Conservation (phyloP, 1,284 basidiomycete genomes). For the Vanrija sp. region DNA sequence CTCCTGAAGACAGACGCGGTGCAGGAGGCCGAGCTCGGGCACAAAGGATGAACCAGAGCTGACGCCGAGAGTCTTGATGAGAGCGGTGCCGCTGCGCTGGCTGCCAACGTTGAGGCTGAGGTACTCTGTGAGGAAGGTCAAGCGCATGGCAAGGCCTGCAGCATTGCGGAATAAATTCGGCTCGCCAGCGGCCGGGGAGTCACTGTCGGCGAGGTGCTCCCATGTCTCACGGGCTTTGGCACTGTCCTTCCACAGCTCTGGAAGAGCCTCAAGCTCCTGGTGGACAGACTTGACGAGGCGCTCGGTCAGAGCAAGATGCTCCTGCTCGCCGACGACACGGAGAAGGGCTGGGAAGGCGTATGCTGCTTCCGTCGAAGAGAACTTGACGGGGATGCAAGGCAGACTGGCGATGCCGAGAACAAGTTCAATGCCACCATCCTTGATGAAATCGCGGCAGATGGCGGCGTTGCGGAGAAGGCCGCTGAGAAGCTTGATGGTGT, state of each 20-base stretch:
- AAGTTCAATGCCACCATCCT: constrained; percentile 65
- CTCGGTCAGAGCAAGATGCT: constrained; percentile 69
- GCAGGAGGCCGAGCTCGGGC: constrained; percentile 70
- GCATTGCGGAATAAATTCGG: constrained; percentile 4
- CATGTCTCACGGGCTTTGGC: constrained; percentile 56
- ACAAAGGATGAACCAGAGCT: constrained; percentile 64
- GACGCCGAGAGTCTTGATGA: constrained; percentile 71
- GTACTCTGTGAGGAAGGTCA: constrained; percentile 68
- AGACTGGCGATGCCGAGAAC: constrained; percentile 74
- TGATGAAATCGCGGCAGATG: constrained; percentile 88
- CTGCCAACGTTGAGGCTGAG: constrained; percentile 52
- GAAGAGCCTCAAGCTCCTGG: constrained; percentile 65
- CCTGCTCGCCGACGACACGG: constrained; percentile 80
- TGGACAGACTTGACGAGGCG: constrained; percentile 70
- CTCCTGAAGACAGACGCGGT: constrained; percentile 63
- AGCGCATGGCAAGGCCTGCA: constrained; percentile 54
- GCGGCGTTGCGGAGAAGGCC: constrained; percentile 83
- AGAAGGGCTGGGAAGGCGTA: constrained; percentile 77
- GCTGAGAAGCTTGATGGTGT: constrained; percentile 67
- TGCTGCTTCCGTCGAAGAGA: constrained; percentile 77
- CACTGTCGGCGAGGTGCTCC: constrained; percentile 38
- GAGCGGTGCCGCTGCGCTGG: constrained; percentile 62
- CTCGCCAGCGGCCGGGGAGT: constrained; percentile 6
- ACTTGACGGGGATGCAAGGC: constrained; percentile 86
- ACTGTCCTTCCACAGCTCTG: constrained; percentile 63